These are phyloP conservation scores for Carex myosuroides DNA, from an alignment of 176 grass and related monocot genomes.

Conservation along the genomic window DNA sequence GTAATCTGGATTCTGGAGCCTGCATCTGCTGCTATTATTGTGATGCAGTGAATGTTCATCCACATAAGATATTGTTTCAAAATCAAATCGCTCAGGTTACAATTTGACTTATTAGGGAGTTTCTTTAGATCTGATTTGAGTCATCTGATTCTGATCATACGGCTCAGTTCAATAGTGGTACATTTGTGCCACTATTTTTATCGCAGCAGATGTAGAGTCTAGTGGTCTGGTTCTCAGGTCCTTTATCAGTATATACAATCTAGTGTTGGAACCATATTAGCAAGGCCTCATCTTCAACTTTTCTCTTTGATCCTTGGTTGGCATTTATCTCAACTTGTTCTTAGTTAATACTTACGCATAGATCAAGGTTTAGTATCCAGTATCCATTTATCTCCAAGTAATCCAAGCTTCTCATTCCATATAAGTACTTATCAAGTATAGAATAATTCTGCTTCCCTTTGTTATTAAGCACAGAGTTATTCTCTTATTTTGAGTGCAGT, in stretches of 20 bases:
- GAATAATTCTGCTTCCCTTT: neutral
- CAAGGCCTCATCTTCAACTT: neutral
- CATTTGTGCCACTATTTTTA: neutral
- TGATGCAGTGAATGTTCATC: neutral
- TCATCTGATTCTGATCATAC: neutral
- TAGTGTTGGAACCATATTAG: neutral
- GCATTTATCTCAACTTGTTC: neutral
- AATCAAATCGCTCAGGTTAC: neutral
- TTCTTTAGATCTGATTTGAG: neutral
- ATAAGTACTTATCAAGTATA: neutral
- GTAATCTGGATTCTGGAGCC: neutral
- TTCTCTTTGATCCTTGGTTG: neutral
- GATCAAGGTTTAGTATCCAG: too few relatives aligned
- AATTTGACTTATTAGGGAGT: neutral
- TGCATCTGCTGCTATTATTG: neutral
- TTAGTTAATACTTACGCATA: too few relatives aligned
- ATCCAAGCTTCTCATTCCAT: too few relatives aligned
- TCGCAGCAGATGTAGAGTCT: neutral
- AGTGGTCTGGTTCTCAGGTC: neutral
- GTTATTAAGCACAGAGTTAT: neutral
- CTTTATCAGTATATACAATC: neutral
- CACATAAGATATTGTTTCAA: neutral
- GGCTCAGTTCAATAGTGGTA: neutral
- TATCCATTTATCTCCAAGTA: too few relatives aligned
- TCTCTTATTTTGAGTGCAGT: neutral